phyloP scores from a whole-genome alignment of 2,329 filamentous ascomycete genomes.

The Beauveria brongniartii region DNA sequence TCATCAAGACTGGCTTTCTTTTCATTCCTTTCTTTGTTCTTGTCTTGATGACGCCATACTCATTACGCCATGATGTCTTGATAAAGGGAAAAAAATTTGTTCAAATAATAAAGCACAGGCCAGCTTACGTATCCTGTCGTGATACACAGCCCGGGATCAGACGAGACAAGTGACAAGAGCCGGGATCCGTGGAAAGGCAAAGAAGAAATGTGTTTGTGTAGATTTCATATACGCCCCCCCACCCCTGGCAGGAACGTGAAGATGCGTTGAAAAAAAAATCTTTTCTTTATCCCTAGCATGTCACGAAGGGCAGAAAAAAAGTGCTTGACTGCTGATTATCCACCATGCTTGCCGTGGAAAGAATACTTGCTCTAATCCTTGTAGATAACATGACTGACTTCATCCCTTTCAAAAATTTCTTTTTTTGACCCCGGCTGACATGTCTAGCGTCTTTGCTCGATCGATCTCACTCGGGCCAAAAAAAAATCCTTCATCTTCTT shows the following conservation, averaged over 20 bases:
- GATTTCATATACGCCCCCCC: too few species aligned
- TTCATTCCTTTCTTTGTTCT: too few species aligned
- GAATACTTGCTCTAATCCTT: background rate
- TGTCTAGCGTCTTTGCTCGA: background rate
- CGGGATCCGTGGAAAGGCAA: background rate
- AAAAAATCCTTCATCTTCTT: background rate
- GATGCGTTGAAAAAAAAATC: too few species aligned
- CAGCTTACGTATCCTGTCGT: background rate
- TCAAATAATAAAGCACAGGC: background rate
- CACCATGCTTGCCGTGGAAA: background rate
- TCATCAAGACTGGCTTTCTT: too few species aligned
- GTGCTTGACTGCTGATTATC: background rate
- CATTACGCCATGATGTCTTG: too few species aligned
- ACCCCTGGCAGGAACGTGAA: too few species aligned
- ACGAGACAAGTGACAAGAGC: background rate
- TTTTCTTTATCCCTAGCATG: background rate
- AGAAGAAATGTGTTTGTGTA: background rate
- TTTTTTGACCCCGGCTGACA: background rate
- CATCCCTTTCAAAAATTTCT: background rate
- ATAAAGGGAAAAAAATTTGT: background rate
- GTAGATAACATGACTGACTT: background rate
- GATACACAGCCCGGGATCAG: too few species aligned
- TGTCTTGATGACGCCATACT: too few species aligned
- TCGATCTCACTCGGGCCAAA: background rate
- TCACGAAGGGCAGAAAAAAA: background rate